Conservation (phyloP, 768 basidiomycete species). For the Pisolithus marmoratus region DNA sequence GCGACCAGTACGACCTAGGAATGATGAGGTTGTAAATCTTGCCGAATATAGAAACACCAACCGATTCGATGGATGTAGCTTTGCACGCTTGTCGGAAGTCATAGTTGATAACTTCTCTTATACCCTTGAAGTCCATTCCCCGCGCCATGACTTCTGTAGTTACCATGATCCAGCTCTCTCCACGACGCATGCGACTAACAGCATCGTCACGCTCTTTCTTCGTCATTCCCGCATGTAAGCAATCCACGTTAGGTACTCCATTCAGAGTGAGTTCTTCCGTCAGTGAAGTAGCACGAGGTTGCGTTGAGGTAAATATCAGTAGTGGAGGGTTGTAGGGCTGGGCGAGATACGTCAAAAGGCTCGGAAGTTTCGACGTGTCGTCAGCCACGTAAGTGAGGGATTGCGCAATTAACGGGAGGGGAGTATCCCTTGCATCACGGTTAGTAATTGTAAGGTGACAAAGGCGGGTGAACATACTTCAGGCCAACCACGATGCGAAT, state of each 20-base stretch:
- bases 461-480: constrained; percentile 55
- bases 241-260: constrained; percentile 76
- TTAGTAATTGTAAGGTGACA: background rate
- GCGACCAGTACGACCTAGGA: constrained; percentile 83
- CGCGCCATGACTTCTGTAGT: constrained; percentile 97
- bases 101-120: constrained; percentile 91
- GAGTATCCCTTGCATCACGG: constrained; percentile 69
- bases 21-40: constrained; percentile 2
- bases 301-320: constrained; percentile 86
- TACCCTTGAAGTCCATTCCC: constrained; percentile 97
- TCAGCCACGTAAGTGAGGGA: constrained; percentile 87
- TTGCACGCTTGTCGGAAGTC: constrained; percentile 93
- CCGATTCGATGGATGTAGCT: constrained; percentile 97
- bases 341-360: constrained; percentile 72
- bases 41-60: constrained; percentile 22
- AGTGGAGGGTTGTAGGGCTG: constrained; percentile 87
- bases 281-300: constrained; percentile 76
- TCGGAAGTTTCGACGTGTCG: constrained; percentile 91
- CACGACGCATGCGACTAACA: constrained; percentile 77
- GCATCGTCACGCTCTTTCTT: constrained; percentile 85
- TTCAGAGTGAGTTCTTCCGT: constrained; percentile 78
- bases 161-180: constrained; percentile 92
- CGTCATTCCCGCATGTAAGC: constrained; percentile 86
- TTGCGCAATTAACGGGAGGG: constrained; percentile 86
- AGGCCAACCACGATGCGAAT: constrained; percentile 94